Evolutionary conservation across 106 monocot species (phyloP).

Genomic region (Apostasia shenzhenica): DNA sequence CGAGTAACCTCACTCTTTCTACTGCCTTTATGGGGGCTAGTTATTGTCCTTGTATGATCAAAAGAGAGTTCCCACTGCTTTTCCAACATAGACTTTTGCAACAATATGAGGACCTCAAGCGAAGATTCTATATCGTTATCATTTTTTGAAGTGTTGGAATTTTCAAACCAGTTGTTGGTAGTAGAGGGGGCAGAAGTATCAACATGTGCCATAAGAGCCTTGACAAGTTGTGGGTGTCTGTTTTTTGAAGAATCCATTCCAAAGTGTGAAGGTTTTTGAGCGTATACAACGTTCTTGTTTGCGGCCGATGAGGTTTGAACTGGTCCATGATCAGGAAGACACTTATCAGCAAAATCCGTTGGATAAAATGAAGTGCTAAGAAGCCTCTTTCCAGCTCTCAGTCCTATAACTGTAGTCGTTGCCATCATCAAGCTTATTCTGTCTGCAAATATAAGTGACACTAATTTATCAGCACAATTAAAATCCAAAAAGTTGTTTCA

Average conservation of each 20-base stretch:
- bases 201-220: constrained; percentile 51
- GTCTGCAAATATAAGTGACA: not conserved
- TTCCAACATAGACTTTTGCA: constrained; percentile 94
- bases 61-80: constrained; percentile 91
- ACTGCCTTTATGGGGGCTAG: constrained; percentile 13
- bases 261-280: constrained; percentile 42
- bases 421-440: constrained; percentile 41
- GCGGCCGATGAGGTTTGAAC: constrained; percentile 21
- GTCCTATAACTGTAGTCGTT: constrained; percentile 67
- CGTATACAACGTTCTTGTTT: constrained; percentile 25
- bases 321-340: constrained; percentile 38
- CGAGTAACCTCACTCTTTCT: constrained; percentile 26
- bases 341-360: constrained; percentile 52
- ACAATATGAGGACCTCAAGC: constrained; percentile 67
- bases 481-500: not conserved
- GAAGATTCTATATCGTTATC: constrained; percentile 53
- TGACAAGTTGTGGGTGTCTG: constrained; percentile 32
- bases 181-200: constrained; percentile 28
- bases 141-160: constrained; percentile 15
- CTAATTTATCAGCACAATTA: not conserved
- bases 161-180: constrained; percentile 18
- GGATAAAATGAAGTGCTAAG: constrained; percentile 64
- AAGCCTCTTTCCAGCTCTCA: constrained; percentile 72
- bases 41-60: constrained; percentile 12
- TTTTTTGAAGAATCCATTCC: constrained; percentile 29